Evolutionary conservation across 2,329 filamentous ascomycete genomes (phyloP), one percentile per base, ranked within the genome.

Genomic region (Ophiocordyceps camponoti-leonardi): DNA sequence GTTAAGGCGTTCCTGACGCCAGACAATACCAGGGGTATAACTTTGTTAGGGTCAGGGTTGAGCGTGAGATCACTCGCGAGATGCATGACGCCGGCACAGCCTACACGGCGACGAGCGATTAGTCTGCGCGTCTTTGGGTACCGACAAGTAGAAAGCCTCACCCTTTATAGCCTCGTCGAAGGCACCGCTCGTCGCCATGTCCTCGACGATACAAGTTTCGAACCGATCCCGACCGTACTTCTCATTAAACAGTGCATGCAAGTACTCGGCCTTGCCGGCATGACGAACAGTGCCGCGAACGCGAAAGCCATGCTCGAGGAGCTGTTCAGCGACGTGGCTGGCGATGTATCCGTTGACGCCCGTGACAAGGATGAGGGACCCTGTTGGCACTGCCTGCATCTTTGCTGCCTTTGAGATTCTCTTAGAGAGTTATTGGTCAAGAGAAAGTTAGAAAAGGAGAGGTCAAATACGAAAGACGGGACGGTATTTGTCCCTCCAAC

Each of bases 281-380:
- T 40, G 22, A 22, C 45, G 45, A 3, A 39, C 41, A 6, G 64
- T 67, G 1, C 66, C 67, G 22, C 65, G 62, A 12, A 70, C 67
- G 12, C 54, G 56, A 49, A 62, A 69, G 12, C 67, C 66, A 0
- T 50, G 48, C 1, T 49, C 42, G 3, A 68, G 56, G 5, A 67
- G 53, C 44, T 64, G 53, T 41, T 62, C 54, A 13, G 58, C 60
- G n/a, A 65, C 52, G 35, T 68, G 59, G 2, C 59, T 61, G 22
- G 50, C 65, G 26, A 69, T 57, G 49, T 60, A 61, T 6, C 66
- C 65, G 45, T 62, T 67, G 30, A 52, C 56, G 8, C 64, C 65
- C 1, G 64, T 68, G 16, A 68, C 54, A 4, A 69, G 56, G 16
- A 68, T 52, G 0, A 54, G 53, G 0, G 61, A 45, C n/a, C 35